phyloP scores from a whole-genome alignment of 352 stramenopile genomes.

The Pythium brassicae region DNA sequence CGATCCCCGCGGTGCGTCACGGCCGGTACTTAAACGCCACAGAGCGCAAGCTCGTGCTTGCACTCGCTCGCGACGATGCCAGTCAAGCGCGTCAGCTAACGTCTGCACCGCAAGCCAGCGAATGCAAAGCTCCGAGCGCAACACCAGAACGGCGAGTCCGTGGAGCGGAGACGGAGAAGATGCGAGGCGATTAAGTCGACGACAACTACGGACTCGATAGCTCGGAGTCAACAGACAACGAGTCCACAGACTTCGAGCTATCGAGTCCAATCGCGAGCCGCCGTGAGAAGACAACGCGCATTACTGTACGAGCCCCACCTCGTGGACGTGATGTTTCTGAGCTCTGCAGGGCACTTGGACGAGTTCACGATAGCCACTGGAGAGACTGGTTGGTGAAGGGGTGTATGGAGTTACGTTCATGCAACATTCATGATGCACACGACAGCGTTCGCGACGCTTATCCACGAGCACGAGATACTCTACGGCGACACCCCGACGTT shows the following conservation, averaged over 20 bases:
- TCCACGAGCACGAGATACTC: conserved; percentile 13
- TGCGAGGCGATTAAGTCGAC: not conserved
- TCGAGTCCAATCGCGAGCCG: not conserved
- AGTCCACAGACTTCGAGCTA: not conserved
- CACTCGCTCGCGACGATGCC: not conserved
- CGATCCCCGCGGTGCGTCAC: conserved; percentile 3
- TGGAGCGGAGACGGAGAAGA: not conserved
- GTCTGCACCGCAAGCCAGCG: no score
- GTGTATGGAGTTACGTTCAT: conserved; percentile 2
- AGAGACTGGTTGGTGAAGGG: no score
- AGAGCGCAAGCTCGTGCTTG: not conserved
- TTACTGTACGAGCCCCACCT: not conserved
- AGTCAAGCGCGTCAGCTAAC: not conserved
- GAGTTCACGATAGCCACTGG: not conserved
- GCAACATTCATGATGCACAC: not conserved
- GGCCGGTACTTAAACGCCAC: conserved; percentile 2
- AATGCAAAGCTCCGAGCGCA: not conserved
- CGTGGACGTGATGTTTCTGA: conserved; percentile 12
- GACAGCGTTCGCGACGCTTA: conserved; percentile 4
- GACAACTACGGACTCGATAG: not conserved
- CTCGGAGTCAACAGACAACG: no score
- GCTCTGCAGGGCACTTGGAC: conserved; percentile 2
- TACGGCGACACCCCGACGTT: not conserved
- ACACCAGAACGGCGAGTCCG: not conserved
- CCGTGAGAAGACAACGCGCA: not conserved